A percentile compares a stretch with the other conserved stretches of the same genome.
These are phyloP conservation scores for Smittium culicis DNA, from an alignment of 371 early-diverging fungal species.

Conservation along the genomic window DNA sequence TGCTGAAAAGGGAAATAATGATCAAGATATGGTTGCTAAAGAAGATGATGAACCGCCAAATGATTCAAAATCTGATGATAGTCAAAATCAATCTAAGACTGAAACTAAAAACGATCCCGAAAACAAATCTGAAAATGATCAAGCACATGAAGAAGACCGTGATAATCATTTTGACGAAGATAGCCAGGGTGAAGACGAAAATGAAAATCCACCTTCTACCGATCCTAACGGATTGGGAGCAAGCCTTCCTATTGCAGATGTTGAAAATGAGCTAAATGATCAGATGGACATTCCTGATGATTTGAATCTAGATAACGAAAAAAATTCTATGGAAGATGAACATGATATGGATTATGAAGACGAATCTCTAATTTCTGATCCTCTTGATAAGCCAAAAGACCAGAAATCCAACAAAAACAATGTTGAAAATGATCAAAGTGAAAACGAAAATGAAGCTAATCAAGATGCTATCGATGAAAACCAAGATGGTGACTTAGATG, in stretches of 20 bases:
- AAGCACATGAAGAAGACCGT: conserved; percentile 28
- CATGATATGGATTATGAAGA: conserved; percentile 29
- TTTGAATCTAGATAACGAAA: conserved; percentile 7
- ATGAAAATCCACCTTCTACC: conserved; percentile 2
- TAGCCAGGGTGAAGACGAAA: conserved; percentile 13
- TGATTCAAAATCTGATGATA: conserved; percentile 16
- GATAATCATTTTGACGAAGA: conserved; percentile 31
- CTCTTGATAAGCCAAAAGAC: conserved; percentile 23
- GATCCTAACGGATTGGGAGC: conserved; percentile 10
- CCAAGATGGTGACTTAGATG: conserved; percentile 32
- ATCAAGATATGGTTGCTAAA: conserved; percentile 32
- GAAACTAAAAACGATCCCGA: conserved; percentile 8
- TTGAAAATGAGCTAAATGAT: conserved; percentile 6
- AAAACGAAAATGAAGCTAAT: conserved; percentile 22
- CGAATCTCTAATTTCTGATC: conserved; percentile 22
- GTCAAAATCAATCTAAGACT: conserved; percentile 8
- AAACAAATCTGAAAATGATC: conserved; percentile 17
- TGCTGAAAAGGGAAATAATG: conserved; percentile 38
- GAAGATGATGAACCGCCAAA: conserved; percentile 31
- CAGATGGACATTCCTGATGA: conserved; percentile 13
- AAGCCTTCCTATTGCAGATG: conserved; percentile 12
- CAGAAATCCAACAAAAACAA: conserved; percentile 22
- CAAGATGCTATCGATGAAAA: conserved; percentile 12
- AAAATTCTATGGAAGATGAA: conserved; percentile 19
- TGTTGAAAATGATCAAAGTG: conserved; percentile 25